Base-by-base conservation (phyloP, 768 basidiomycete genomes). In the Myochromella boudieri region DNA sequence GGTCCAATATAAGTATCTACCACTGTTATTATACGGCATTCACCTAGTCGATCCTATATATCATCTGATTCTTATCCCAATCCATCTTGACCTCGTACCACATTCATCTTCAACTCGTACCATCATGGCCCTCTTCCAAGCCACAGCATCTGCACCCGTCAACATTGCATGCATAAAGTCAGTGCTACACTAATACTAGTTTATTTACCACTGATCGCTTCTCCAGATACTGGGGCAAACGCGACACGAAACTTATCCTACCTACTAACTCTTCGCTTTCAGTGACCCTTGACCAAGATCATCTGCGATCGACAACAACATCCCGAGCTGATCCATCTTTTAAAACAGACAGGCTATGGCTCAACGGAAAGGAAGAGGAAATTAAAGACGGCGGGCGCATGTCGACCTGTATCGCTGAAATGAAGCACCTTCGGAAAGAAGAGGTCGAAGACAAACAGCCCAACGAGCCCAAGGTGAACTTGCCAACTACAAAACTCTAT, bases 161-260 rank as follows among this genome's bases (percentile, higher is more conserved):
- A 97, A 97, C 69, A 97, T 97, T 60, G 94, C 94, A n/a, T 90
- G 87, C 63, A 97, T 97, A 71, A 97, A 97, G 94, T 95, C 48
- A 59, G 67, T 52, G 44, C 18, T 22, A 54, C 33, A 52, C 33
- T 31, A 20, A n/a, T 14, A 24, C 28, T 33, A 34, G 43, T 24
- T 29, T n/a, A 43, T 25, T 31, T 21, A 6, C 20, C 15, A 37
- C 55, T 48, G 28, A 53, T 49, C 15, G 27, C 28, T 10, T 46
- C n/a, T 21, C 6, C 46, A 95, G 90, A 66, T 98, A 98, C 77
- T 99, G 97, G 97, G 97, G 97, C 54, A 99, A 99, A 69, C 89
- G 97, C 51, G 89, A 97, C 68, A 95, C 92, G 3, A 80, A 85
- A 57, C 82, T 98, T 53, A 97, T 97, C 64, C 75, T 99, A 47